Base-by-base conservation (phyloP, 177 flowering plant genomes). In the Vitis hybrid region DNA sequence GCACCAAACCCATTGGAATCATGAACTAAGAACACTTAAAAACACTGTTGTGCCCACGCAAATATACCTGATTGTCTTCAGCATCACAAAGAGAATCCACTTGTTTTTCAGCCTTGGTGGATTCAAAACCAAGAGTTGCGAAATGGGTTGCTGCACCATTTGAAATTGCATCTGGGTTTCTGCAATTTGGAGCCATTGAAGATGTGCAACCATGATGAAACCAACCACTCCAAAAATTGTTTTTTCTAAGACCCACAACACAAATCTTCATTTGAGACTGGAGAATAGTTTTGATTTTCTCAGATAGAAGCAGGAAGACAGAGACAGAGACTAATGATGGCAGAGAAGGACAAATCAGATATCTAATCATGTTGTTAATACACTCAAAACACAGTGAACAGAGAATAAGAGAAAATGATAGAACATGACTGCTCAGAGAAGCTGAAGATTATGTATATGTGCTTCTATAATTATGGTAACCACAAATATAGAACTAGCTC, bases 101-200 rank as follows among this genome's bases (percentile, higher is more conserved):
- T 13, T 63, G 79, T 20, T 72, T 71, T 41, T 70, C 73, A 1
- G 86, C 83, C 73, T 68, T 69, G 58, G 41, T 63, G 10, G 86
- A 81, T 30, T 76, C 82, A 46, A 76, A 83, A 64, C 84, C 85
- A 2, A 73, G 79, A 77, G 68, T 18, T 8, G 51, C 9, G 73
- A 71, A 81, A 71, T 27, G 80, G 76, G 83, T 11, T 11, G 72
- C 14, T n/a, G 11, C 49, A 41, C 46, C 64, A n/a, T 46, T 60
- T 12, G 64, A 74, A 73, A 15, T 49, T 11, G 58, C 41, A 63
- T 9, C 21, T 59, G 71, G 77, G 73, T 74, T 67, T 65, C 68
- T 20, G 32, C 54, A 68, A 69, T 13, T 46, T 20, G 12, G 60
- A 64, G 72, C 17, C 20, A 63, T 10, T 27, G 67, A 4, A 4